A percentile compares a stretch with the other conserved stretches of the same genome.
Evolutionary conservation across 441 rosid species (phyloP).

Genomic region (Metrosideros polymorpha): DNA sequence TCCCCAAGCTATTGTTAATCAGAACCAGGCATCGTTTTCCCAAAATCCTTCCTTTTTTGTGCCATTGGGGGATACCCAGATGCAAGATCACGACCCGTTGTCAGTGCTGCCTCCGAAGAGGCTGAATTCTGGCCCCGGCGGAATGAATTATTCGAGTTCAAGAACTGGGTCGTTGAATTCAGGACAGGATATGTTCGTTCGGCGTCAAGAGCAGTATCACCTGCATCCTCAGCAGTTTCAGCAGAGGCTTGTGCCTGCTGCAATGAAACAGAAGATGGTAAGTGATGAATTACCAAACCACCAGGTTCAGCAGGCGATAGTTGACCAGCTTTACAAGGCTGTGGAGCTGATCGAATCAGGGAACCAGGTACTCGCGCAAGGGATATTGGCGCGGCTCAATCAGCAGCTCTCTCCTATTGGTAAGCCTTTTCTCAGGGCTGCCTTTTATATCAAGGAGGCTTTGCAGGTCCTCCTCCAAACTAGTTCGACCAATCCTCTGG

Average conservation of each 20-base stretch:
- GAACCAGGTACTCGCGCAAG: conserved; percentile 84
- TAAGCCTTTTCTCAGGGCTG: conserved; percentile 72
- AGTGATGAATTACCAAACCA: conserved; percentile 20
- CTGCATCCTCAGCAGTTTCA: conserved; percentile 16
- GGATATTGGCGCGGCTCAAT: conserved; percentile 99
- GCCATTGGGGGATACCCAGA: conserved; percentile 18
- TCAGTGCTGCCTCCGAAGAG: conserved; percentile 28
- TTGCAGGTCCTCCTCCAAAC: conserved; percentile 39
- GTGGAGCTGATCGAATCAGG: conserved; percentile 59
- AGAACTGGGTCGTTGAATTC: conserved; percentile 29
- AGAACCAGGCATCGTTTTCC: conserved; percentile 34
- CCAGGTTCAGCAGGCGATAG: conserved; percentile 34
- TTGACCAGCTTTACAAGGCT: conserved; percentile 50
- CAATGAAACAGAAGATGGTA: conserved; percentile 28
- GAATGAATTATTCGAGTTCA: conserved; percentile 19
- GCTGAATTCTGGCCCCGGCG: conserved; percentile 25
- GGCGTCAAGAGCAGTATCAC: conserved; percentile 24
- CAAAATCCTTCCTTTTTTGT: conserved; percentile 32
- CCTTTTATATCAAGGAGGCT: conserved; percentile 86
- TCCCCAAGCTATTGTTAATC: conserved; percentile 33
- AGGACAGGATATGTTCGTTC: conserved; percentile 19
- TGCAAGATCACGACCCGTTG: conserved; percentile 31
- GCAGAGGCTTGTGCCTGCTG: not conserved
- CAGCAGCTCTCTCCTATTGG: conserved; percentile 87
- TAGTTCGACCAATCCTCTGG: conserved; percentile 19